These are phyloP conservation scores for Carex sylvatica DNA, from an alignment of 202 grass and related monocot species.

Conservation along the genomic window DNA sequence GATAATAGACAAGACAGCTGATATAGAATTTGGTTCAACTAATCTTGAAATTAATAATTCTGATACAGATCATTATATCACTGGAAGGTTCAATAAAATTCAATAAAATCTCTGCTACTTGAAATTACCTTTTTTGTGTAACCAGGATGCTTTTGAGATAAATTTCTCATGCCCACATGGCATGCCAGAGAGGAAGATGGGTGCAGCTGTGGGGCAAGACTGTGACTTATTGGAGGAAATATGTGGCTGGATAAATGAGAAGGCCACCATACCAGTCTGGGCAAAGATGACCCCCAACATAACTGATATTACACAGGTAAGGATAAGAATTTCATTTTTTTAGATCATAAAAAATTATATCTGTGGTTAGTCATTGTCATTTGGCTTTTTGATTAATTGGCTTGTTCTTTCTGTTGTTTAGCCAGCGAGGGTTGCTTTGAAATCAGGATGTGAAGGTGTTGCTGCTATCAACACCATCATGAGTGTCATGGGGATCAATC, in stretches of 20 bases:
- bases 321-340: conserved; percentile 9
- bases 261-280: conserved; percentile 98
- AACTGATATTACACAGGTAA: conserved; percentile 89
- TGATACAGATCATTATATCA: background rate
- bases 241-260: conserved; percentile 98
- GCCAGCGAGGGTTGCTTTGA: conserved; percentile 80
- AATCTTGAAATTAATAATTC: background rate
- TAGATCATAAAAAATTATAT: background rate
- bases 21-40: background rate
- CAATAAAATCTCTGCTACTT: background rate
- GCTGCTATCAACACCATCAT: conserved; percentile 98
- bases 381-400: background rate
- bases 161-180: conserved; percentile 99
- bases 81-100: background rate
- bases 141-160: conserved; percentile 90
- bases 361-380: background rate
- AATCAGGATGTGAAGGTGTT: conserved; percentile 84
- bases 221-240: conserved; percentile 79
- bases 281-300: conserved; percentile 99
- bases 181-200: conserved; percentile 98
- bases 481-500: conserved; percentile 97
- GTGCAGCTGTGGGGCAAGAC: conserved; percentile 93
- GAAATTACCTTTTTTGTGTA: conserved; percentile 8
- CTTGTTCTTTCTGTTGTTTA: conserved; percentile 34
- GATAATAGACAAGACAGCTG: background rate